Conservation (phyloP, 2,329 filamentous ascomycete species). For the Paecilomyces fulvus region DNA sequence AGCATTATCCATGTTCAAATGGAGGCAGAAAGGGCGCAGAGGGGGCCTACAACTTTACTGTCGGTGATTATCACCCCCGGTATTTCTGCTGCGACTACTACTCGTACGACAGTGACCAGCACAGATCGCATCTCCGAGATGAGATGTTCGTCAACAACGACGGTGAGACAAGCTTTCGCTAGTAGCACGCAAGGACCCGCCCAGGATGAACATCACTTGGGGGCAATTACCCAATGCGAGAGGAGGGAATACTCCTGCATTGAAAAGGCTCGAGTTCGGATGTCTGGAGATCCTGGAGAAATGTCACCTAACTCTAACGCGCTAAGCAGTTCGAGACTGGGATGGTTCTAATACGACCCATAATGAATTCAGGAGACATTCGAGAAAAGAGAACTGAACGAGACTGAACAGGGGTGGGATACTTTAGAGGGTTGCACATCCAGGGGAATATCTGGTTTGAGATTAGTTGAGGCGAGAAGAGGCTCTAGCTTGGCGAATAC, state of each 20-base stretch:
- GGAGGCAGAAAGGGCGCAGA: neutral
- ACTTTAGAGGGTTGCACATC: neutral
- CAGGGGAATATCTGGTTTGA: neutral
- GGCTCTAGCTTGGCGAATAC: neutral
- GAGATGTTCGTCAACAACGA: neutral
- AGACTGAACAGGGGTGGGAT: neutral
- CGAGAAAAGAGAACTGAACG: neutral
- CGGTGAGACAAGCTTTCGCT: neutral
- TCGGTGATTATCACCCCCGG: neutral
- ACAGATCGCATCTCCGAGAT: neutral
- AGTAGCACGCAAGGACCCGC: neutral
- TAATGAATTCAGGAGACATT: neutral
- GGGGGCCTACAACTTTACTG: neutral
- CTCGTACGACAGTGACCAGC: neutral
- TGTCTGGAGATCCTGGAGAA: neutral
- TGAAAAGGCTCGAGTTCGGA: neutral
- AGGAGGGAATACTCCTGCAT: neutral
- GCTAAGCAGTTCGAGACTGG: neutral
- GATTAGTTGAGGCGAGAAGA: neutral
- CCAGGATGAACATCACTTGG: neutral
- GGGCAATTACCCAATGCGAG: neutral
- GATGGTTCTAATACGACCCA: neutral
- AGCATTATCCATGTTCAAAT: neutral
- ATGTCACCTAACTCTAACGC: neutral
- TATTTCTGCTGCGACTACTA: neutral